A percentile compares a stretch with the other conserved stretches of the same genome.
These are phyloP conservation scores for Suillus sp. DNA, from an alignment of 768 basidiomycete genomes.

Conservation along the genomic window DNA sequence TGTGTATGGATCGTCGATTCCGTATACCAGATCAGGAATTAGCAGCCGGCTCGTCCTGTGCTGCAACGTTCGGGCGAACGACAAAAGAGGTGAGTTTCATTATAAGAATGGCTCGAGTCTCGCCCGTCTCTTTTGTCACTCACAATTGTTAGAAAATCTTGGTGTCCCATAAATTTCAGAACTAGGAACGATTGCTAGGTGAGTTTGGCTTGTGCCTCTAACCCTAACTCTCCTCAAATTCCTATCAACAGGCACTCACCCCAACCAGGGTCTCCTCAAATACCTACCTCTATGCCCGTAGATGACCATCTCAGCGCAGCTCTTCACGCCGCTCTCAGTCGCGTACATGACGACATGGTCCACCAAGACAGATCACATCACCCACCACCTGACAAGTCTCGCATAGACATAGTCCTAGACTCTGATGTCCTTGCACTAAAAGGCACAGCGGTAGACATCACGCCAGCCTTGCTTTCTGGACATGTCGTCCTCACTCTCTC, in stretches of 20 bases:
- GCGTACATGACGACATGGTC: slow-evolving; percentile 28
- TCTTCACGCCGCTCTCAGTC: slow-evolving; percentile 41
- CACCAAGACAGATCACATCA: slow-evolving; percentile 37
- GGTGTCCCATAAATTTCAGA: no score
- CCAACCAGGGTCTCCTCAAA: slow-evolving; percentile 21
- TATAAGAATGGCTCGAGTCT: slow-evolving; percentile 1
- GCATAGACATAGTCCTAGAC: slow-evolving; percentile 77
- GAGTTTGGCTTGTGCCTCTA: no score
- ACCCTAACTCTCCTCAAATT: slow-evolving; percentile 13
- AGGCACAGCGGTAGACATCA: slow-evolving; percentile 81
- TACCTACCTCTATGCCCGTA: slow-evolving; percentile 15
- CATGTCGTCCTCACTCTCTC: slow-evolving; percentile 76
- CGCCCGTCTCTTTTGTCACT: not conserved
- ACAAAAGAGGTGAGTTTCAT: not conserved
- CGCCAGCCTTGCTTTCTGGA: slow-evolving; percentile 80
- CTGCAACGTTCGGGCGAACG: not conserved
- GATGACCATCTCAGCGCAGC: slow-evolving; percentile 39
- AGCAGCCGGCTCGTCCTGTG: not conserved
- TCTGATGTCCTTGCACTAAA: slow-evolving; percentile 68
- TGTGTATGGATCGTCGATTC: not conserved
- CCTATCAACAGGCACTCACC: not conserved
- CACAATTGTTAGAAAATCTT: not conserved
- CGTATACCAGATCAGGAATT: not conserved
- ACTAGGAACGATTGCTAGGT: not conserved
- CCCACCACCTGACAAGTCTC: slow-evolving; percentile 47